Base-by-base conservation (phyloP, 257 asterid species). In the Scutellaria galericulata region DNA sequence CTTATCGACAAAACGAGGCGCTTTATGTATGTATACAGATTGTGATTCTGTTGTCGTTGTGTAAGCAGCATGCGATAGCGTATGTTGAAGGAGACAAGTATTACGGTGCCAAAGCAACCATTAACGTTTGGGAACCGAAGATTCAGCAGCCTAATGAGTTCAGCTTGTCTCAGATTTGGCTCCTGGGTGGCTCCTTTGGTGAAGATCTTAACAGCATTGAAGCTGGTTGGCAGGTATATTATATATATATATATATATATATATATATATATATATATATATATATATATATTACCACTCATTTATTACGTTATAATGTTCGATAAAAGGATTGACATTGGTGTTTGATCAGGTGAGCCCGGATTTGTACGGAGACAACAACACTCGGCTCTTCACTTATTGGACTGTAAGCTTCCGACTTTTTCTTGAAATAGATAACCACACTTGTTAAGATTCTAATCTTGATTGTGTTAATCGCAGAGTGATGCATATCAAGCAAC, bases 401-500 rank as follows among this genome's bases (percentile, higher is more conserved):
- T 89, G 96, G 96, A 89, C 96, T 11, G 94, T 89, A 89, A 87
- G 89, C 60, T 68, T 71, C 22, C 47, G 24, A 20, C 9, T 9
- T 61, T 39, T 27, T 44, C 12, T 18, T 51, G 48, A n/a, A 31
- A 11, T 18, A 11, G 5, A 41, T 6, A 31, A 47, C 9, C 37
- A 31, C 42, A 10, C 57, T 59, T 1, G 0, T 42, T 56, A 58
- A 37, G 22, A 55, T 20, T 47, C 20, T 39, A 7, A 46, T 37
- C 13, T 57, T 13, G 9, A 53, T 13, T 47, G 0, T 27, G 9
- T 58, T 62, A 22, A 64, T 65, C 75, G 77, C 87, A 92, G 98
- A 92, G 96, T 53, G 98, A 92, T 83, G 96, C 98, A 27, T 92
- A 92, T 84, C 96, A 92, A 83, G 96, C 98, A 39, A 92, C 98